Base-by-base conservation (phyloP, 2,329 filamentous ascomycete genomes). In the Epichloe amarillans region DNA sequence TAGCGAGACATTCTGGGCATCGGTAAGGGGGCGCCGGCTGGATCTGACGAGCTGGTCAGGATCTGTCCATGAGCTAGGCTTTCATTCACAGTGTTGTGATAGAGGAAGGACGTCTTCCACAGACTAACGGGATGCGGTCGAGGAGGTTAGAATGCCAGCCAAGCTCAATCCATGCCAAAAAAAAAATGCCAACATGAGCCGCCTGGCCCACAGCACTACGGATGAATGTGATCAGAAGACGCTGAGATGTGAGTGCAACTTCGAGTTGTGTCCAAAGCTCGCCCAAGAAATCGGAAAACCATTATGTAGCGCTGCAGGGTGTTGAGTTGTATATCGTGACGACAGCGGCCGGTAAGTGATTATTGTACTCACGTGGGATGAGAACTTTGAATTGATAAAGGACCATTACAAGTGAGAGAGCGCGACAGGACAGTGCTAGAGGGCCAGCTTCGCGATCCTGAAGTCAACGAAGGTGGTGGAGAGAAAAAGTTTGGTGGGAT, bases 1-100 rank as follows among this genome's bases (percentile, higher is more conserved):
- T 41, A 44, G 49, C 37, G 36, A 50, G 49, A 46, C 49, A 49
- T 43, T 8, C 14, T 47, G n/a, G 17, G 17, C 35, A 39, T 14
- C 21, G 37, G 23, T n/a, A 19, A 17, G 30, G 36, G 17, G n/a
- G 17, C n/a, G 23, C 30, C 23, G 30, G 36, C 30, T 47, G 46
- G 36, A 39, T 44, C 42, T 30, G 14, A 15, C 23, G 23, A 12
- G 26, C 8, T 15, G 21, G 14, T 26, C 23, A 43, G 30, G 10
- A 30, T 30, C 30, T 30, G 10, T 11, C 30, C 30, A 11, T 30
- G 30, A 30, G 30, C 30, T 30, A 30, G 30, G 30, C 30, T 10
- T 30, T 30, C 10, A 30, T 4, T 4, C 30, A 19, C 23, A 12
- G 21, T 45, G 21, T 45, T 21, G 42, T 14, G 8, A 26, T 26